Evolutionary conservation across 345 rosid species (phyloP).

Genomic region (Lagerstroemia speciosa): DNA sequence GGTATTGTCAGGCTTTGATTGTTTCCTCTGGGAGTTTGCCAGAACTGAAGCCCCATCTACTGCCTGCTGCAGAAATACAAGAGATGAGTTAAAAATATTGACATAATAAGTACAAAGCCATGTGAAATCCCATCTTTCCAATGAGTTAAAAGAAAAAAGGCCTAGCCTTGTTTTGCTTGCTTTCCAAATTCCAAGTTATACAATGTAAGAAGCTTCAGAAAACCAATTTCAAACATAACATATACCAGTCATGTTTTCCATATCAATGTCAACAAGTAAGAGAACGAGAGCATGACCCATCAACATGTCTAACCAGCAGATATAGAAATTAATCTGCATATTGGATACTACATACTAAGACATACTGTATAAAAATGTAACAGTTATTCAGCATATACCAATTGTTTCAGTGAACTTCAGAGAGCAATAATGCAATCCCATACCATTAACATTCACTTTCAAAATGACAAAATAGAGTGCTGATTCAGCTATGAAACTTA

Average conservation of each 20-base stretch:
- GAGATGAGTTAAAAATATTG: not conserved
- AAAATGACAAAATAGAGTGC: not conserved
- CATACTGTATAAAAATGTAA: not conserved
- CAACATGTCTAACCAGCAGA: not conserved
- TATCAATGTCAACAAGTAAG: not conserved
- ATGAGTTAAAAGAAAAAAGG: not conserved
- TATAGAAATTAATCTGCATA: not conserved
- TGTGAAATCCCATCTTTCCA: not conserved
- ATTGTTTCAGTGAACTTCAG: not conserved
- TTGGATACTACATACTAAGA: not conserved
- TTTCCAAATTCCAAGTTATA: not conserved
- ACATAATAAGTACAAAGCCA: not conserved
- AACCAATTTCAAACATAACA: not conserved
- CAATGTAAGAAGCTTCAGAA: not conserved
- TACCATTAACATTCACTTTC: not conserved
- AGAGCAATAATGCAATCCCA: not conserved
- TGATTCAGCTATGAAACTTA: not conserved
- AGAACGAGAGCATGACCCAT: not conserved
- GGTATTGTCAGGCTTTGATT: conserved; percentile 12
- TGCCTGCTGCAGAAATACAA: conserved; percentile 3
- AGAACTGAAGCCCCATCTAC: conserved; percentile 9
- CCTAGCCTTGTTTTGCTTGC: not conserved
- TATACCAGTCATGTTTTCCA: not conserved
- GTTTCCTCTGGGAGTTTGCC: conserved; percentile 10
- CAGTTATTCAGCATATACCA: not conserved